Evolutionary conservation across 2,329 filamentous ascomycete species (phyloP).

Genomic region (Raffaelea ambrosiae): DNA sequence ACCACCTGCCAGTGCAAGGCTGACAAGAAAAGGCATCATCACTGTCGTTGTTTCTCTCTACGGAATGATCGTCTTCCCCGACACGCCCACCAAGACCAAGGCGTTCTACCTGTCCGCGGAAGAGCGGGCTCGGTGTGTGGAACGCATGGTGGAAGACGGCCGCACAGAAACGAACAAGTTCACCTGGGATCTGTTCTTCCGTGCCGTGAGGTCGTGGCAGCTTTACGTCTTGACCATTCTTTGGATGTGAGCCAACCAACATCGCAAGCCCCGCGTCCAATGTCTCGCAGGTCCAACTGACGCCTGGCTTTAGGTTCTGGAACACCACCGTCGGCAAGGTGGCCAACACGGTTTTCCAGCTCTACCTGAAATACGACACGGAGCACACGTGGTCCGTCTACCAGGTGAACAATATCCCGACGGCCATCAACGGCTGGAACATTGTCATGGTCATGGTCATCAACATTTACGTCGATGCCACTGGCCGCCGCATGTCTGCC

Average conservation of each 20-base stretch:
- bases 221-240: constrained; percentile 19
- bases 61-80: constrained; percentile 39
- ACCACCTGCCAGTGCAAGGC: constrained; percentile 33
- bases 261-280: too few species aligned
- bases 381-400: constrained; percentile 19
- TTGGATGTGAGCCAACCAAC: constrained; percentile 16
- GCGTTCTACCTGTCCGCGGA: constrained; percentile 26
- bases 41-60: constrained; percentile 42
- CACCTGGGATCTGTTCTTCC: constrained; percentile 15
- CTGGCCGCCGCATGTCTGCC: constrained; percentile 22
- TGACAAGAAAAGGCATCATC: constrained; percentile 25
- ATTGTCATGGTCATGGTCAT: constrained; percentile 17
- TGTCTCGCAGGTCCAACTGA: too few species aligned
- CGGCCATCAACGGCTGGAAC: constrained; percentile 21
- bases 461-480: constrained; percentile 22
- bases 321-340: constrained; percentile 10
- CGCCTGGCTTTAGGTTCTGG: constrained; percentile 1
- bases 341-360: constrained; percentile 17
- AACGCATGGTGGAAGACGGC: constrained; percentile 20
- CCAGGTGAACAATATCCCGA: constrained; percentile 21
- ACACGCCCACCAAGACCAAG: constrained; percentile 29
- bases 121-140: constrained; percentile 30
- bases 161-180: constrained; percentile 16
- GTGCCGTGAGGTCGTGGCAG: constrained; percentile 16
- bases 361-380: constrained; percentile 18